A percentile compares a stretch with the other conserved stretches of the same genome.
These are phyloP conservation scores for Globisporangium takayamanum DNA, from an alignment of 352 stramenopile species.

Conservation along the genomic window DNA sequence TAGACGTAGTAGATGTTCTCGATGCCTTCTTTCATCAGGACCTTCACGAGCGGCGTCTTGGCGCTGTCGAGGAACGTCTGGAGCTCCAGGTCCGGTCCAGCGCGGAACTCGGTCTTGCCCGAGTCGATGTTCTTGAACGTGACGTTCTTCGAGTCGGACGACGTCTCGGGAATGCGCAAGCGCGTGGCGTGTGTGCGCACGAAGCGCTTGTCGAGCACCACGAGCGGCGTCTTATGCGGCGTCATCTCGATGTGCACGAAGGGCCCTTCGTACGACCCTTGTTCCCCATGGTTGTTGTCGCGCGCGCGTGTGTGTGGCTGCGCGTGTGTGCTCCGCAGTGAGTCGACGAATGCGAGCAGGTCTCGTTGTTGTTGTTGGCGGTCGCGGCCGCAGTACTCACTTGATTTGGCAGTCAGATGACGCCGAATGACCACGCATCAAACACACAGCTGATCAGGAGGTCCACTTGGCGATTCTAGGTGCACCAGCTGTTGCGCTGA, in stretches of 20 bases:
- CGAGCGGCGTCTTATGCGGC: background rate
- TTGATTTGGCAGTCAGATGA: too few relatives aligned
- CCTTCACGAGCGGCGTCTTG: constrained; percentile 1
- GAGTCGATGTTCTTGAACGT: constrained; percentile 3
- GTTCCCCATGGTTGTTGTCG: constrained; percentile 3
- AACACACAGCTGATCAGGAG: background rate
- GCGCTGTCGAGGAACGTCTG: background rate
- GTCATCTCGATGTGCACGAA: constrained; percentile 4
- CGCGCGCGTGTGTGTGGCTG: background rate
- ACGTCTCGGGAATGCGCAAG: constrained; percentile 2
- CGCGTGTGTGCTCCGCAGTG: background rate
- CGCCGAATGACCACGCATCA: background rate
- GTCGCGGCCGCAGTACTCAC: too few relatives aligned
- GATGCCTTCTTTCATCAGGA: constrained; percentile 2
- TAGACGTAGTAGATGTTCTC: constrained; percentile 3
- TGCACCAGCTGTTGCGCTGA: background rate
- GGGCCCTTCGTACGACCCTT: constrained; percentile 1
- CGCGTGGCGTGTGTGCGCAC: constrained; percentile 1
- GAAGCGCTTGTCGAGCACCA: constrained; percentile 7
- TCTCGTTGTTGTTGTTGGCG: background rate
- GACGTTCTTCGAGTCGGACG: constrained; percentile 5
- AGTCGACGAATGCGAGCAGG: constrained; percentile 1
- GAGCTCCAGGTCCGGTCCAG: background rate
- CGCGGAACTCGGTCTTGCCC: background rate
- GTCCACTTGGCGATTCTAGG: background rate